phyloP scores from a whole-genome alignment of 2,329 filamentous ascomycete species.

The Fusarium denticulatum region DNA sequence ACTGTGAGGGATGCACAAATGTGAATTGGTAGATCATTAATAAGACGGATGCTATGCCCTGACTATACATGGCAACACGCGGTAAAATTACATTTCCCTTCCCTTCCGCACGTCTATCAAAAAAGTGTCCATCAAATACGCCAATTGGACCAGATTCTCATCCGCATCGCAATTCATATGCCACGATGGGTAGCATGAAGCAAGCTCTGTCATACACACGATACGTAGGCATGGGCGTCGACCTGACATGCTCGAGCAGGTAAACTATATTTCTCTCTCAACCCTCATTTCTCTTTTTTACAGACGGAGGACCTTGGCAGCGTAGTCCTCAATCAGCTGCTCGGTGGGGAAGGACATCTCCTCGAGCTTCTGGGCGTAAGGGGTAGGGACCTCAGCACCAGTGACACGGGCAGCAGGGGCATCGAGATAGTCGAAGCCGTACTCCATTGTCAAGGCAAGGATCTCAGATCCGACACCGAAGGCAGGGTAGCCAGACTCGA shows the following conservation, averaged over 20 bases:
- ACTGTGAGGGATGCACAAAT: constrained; percentile 5
- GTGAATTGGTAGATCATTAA: constrained; percentile 46
- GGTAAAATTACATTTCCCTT: constrained; percentile 55
- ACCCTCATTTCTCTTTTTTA: constrained; percentile 54
- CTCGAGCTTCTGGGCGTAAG: constrained; percentile 92
- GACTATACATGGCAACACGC: constrained; percentile 51
- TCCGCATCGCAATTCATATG: constrained; percentile 25
- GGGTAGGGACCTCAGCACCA: constrained; percentile 96
- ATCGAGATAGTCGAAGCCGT: constrained; percentile 97
- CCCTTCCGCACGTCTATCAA: constrained; percentile 50
- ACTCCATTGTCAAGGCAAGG: constrained; percentile 94
- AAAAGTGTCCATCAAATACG: constrained; percentile 43
- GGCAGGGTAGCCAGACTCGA: constrained; percentile 96
- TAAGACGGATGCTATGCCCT: constrained; percentile 43
- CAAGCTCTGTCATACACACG: constrained; percentile 23
- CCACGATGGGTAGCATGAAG: constrained; percentile 27
- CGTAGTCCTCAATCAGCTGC: constrained; percentile 85
- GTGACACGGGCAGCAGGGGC: constrained; percentile 94
- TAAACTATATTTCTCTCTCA: constrained; percentile 24
- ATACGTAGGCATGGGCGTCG: constrained; percentile 13
- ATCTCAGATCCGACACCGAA: constrained; percentile 95
- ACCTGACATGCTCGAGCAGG: constrained; percentile 16
- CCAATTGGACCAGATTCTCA: constrained; percentile 37
- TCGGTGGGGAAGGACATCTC: constrained; percentile 95
- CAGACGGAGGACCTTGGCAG: constrained; percentile 86